These are phyloP conservation scores for Solanum sitiens DNA, from an alignment of 257 asterid species.

Conservation along the genomic window DNA sequence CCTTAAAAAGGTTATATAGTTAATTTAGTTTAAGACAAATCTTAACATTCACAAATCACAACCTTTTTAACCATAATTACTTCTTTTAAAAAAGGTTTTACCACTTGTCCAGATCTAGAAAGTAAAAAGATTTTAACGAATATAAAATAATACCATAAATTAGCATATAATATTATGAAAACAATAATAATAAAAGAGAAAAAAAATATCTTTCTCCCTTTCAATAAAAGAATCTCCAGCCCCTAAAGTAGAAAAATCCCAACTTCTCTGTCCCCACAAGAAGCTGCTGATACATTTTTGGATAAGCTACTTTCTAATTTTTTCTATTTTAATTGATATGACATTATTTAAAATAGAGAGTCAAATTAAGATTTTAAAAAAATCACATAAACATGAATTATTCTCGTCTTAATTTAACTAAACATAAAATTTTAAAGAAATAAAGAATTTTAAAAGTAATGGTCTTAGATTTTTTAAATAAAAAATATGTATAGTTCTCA, in stretches of 20 bases:
- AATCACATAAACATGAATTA: not conserved
- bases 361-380: too few relatives aligned
- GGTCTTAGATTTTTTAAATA: too few relatives aligned
- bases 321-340: accelerated
- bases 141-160: not conserved
- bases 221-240: not conserved
- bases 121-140: not conserved
- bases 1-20: not conserved
- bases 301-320: not conserved
- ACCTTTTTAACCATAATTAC: not conserved
- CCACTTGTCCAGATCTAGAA: not conserved
- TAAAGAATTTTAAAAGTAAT: too few relatives aligned
- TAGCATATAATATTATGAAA: not conserved
- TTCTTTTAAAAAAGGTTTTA: not conserved
- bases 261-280: not conserved
- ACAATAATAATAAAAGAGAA: not conserved
- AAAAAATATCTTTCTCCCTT: not conserved
- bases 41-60: not conserved
- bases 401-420: not conserved
- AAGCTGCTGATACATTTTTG: not conserved
- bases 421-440: too few relatives aligned
- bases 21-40: not conserved
- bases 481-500: not conserved
- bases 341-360: too few relatives aligned
- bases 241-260: not conserved